Evolutionary conservation across 352 stramenopile genomes (phyloP).

Genomic region (Globisporangium paddicum): DNA sequence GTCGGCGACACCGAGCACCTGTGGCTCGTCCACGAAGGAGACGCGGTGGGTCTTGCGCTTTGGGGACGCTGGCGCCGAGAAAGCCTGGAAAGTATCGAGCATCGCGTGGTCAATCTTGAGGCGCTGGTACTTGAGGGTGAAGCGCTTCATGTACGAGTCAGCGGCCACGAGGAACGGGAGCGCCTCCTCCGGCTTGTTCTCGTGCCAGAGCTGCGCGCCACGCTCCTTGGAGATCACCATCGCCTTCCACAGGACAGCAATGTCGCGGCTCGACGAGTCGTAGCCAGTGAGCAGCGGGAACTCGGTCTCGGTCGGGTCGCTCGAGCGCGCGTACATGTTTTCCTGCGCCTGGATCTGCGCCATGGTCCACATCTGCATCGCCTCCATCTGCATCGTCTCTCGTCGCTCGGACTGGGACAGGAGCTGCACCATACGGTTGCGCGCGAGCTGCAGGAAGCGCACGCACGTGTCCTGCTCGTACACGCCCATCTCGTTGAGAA

Average conservation of each 20-base stretch:
- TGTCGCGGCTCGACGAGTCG: slow-evolving; percentile 58
- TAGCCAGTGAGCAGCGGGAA: slow-evolving; percentile 65
- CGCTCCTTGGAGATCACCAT: slow-evolving; percentile 77
- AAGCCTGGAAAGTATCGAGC: slow-evolving; percentile 55
- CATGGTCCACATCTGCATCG: slow-evolving; percentile 73
- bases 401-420: slow-evolving; percentile 52
- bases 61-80: slow-evolving; percentile 5
- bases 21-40: slow-evolving; percentile 54
- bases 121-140: slow-evolving; percentile 84
- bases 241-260: slow-evolving; percentile 76
- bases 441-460: slow-evolving; percentile 69
- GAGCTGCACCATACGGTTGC: slow-evolving; percentile 56
- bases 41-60: slow-evolving; percentile 44
- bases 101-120: slow-evolving; percentile 84
- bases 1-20: slow-evolving; percentile 72
- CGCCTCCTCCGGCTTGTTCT: slow-evolving; percentile 81
- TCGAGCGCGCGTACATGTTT: slow-evolving; percentile 29
- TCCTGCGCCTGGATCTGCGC: slow-evolving; percentile 65
- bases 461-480: slow-evolving; percentile 75
- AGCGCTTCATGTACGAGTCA: slow-evolving; percentile 88
- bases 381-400: slow-evolving; percentile 63
- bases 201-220: slow-evolving; percentile 79
- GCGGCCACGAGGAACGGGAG: slow-evolving; percentile 73
- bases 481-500: slow-evolving; percentile 69
- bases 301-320: slow-evolving; percentile 38